phyloP scores from a whole-genome alignment of 179 eudicot genomes.

The Patellifolia procumbens region DNA sequence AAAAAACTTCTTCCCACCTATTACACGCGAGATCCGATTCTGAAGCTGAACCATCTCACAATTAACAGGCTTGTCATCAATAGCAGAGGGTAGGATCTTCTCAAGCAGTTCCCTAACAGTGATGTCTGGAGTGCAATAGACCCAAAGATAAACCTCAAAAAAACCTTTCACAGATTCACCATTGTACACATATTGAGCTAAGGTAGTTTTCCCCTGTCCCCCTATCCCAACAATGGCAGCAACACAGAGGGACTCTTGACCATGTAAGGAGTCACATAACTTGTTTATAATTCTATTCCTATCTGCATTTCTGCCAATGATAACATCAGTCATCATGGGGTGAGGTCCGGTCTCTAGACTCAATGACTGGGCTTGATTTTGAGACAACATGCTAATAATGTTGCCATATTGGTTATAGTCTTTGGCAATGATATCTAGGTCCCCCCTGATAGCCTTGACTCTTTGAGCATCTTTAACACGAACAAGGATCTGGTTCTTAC shows the following conservation, averaged over 20 bases:
- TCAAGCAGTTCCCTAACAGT: background rate
- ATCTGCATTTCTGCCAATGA: constrained; percentile 8
- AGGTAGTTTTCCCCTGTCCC: constrained; percentile 12
- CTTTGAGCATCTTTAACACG: background rate
- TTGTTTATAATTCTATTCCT: background rate
- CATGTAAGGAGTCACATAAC: background rate
- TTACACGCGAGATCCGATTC: background rate
- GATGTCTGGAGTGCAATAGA: background rate
- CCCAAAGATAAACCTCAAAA: constrained; percentile 20
- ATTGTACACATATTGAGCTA: constrained; percentile 12
- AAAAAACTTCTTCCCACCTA: too few relatives aligned
- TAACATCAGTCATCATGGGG: background rate
- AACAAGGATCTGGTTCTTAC: constrained; percentile 10
- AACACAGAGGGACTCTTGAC: background rate
- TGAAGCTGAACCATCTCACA: constrained; percentile 4
- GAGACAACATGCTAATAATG: background rate
- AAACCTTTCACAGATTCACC: constrained; percentile 1
- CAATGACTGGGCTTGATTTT: background rate
- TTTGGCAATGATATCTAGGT: background rate
- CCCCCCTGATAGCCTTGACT: background rate
- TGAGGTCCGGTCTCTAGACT: background rate
- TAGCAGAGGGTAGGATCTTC: background rate
- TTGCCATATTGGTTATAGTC: constrained; percentile 1
- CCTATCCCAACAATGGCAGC: constrained; percentile 21
- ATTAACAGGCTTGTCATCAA: background rate